Base-by-base conservation (phyloP, 352 stramenopile species). In the Phytopythium ostracodes region DNA sequence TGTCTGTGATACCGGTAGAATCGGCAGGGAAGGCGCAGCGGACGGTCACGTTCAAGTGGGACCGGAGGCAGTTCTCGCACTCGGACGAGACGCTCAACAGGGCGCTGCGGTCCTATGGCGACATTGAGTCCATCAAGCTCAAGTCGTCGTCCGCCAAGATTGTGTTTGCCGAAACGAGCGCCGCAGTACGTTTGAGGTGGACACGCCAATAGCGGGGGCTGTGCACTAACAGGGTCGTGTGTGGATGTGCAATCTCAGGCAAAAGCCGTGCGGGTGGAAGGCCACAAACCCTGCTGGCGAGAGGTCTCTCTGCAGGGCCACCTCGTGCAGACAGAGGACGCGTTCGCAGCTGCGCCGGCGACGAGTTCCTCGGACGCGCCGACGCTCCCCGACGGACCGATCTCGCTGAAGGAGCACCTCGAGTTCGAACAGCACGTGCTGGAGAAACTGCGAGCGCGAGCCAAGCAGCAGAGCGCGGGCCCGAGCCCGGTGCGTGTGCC, bases 41-140 rank as follows among this genome's bases (percentile, higher is more conserved):
- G 14, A 91, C 81, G 5, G 78, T 94, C n/a, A 87, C 74, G 6
- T 67, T 94, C 44, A 91, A 91, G 56, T 94, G 85, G 85, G 79
- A 90, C 60, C 76, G 76, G 50, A 80, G 73, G 29, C 71, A 80
- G 56, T 67, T 68, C 22, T 92, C 85, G 18, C 85, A 92, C 62
- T 92, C 83, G 25, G 83, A 92, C 52, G 79, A 92, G 27, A 90
- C 83, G 31, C 76, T 94, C 29, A 88, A 67, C 59, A 65, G 64
- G 42, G 65, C 64, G 24, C 72, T 94, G 20, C 81, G 81, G 15
- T 60, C 57, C 10, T 90, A 90, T 59, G 85, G 85, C 10, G 75
- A 77, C 35, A 88, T 94, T 27, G 75, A 87, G 53, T 59, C 64
- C 12, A 80, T 94, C 56, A 89, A 84, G 58, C 65, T 92, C 33